Evolutionary conservation across 768 basidiomycete species (phyloP), one percentile per base, ranked within the genome.

Genomic region (Cubamyces lactineus): DNA sequence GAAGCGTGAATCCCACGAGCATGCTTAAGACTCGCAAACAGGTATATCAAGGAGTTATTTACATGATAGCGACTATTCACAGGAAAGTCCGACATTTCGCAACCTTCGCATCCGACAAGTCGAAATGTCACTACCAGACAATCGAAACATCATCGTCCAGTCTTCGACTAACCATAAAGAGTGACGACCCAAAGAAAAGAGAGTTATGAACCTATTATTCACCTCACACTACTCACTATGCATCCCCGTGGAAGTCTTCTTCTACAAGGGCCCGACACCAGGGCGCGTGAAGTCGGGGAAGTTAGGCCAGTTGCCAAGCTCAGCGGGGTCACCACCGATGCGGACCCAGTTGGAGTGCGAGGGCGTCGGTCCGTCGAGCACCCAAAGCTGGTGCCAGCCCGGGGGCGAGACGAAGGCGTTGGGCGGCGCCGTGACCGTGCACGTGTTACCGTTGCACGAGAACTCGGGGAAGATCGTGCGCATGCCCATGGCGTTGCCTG

Each of bases 341-440:
- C 90, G 84, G 13, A 94, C 83, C 85, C 88, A 91, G 12, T 78
- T 73, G 17, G 89, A 88, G 64, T 85, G 82, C 24, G 88, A 91
- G 3, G 92, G 91, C 3, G 89, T 91, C 28, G 89, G 86, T 1
- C 89, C 89, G 54, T 92, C 90, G 28, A 93, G 77, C 48, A 93
- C 78, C 70, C 88, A 93, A 11, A 93, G 69, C 70, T 89, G 87
- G 58, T 86, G 84, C 86, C 91, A 92, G 5, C 85, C 88, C 0
- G 91, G 91, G 16, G 91, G 90, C 17, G 83, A 84, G 11, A 92
- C 77, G 64, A 76, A 76, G 9, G 82, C 75, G 66, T 91, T 86
- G 0, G 91, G 91, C 11, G 91, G 92, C 0, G 91, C 87, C 6
- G 84, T 84, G 67, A 97, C 87, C 7, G 86, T 88, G 68, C 95